Conservation (phyloP, 306 rosid species). For the Trifolium dubium region DNA sequence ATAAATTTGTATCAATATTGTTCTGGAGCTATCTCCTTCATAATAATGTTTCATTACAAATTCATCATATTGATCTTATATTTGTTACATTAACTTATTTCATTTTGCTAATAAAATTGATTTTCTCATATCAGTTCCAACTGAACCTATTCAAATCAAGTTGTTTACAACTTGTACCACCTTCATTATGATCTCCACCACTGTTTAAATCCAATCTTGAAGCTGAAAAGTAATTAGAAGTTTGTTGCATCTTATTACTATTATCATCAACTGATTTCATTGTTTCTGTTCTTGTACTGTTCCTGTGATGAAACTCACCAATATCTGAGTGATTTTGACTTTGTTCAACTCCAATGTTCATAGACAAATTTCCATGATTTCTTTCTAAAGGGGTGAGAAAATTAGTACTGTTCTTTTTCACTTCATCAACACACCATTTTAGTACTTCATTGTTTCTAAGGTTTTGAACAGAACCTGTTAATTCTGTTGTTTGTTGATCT, state of each 20-base stretch:
- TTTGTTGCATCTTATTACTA: constrained; percentile 37
- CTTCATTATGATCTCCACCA: constrained; percentile 66
- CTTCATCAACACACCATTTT: constrained; percentile 51
- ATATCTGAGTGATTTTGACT: constrained; percentile 35
- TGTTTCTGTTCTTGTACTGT: constrained; percentile 43
- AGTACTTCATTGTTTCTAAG: constrained; percentile 26
- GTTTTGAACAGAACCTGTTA: neutral
- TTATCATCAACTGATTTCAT: constrained; percentile 40
- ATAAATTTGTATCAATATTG: constrained; percentile 25
- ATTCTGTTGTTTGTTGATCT: constrained; percentile 36
- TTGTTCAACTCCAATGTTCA: constrained; percentile 60
- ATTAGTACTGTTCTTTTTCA: constrained; percentile 39
- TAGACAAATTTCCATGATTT: constrained; percentile 56
- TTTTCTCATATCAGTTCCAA: constrained; percentile 62
- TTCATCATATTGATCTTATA: constrained; percentile 34
- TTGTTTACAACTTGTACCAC: constrained; percentile 59
- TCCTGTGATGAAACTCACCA: constrained; percentile 43
- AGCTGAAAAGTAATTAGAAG: constrained; percentile 56
- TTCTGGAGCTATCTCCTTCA: constrained; percentile 34
- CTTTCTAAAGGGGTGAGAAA: constrained; percentile 51
- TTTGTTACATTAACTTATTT: constrained; percentile 40
- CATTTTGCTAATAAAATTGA: constrained; percentile 40
- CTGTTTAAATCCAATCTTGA: constrained; percentile 74
- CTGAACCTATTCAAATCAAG: constrained; percentile 62
- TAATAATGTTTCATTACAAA: constrained; percentile 31